phyloP scores from a whole-genome alignment of 768 basidiomycete genomes.

The Amanita thiersii region DNA sequence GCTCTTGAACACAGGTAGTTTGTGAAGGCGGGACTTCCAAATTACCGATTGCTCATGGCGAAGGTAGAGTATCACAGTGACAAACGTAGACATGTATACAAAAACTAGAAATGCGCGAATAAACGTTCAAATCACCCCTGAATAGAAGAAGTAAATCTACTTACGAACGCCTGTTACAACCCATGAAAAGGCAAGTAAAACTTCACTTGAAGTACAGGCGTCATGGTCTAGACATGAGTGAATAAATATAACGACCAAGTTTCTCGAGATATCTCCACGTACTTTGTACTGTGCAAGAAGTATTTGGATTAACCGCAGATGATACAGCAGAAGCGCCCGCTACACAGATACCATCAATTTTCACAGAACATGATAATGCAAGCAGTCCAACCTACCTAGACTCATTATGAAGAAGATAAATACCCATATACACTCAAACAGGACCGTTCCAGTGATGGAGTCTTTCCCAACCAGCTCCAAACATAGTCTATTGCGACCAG shows the following conservation, averaged over 20 bases:
- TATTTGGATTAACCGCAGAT: conserved; percentile 28
- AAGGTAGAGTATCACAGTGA: conserved; percentile 31
- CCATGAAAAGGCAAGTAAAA: conserved; percentile 49
- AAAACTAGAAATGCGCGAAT: conserved; percentile 34
- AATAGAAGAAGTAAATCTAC: conserved; percentile 13
- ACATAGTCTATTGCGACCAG: conserved; percentile 33
- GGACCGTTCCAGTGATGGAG: conserved; percentile 50
- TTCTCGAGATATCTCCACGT: background rate
- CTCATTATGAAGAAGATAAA: conserved; percentile 48
- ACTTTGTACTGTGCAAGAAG: conserved; percentile 22
- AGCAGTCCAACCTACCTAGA: conserved; percentile 37
- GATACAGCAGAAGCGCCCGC: conserved; percentile 46
- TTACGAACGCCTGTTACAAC: conserved; percentile 26
- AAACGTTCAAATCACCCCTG: conserved; percentile 1
- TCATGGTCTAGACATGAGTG: conserved; percentile 11
- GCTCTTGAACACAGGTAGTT: conserved; percentile 27
- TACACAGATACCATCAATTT: conserved; percentile 16
- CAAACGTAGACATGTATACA: conserved; percentile 42
- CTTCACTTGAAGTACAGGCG: conserved; percentile 43
- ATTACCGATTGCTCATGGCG: conserved; percentile 36
- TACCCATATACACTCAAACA: conserved; percentile 66
- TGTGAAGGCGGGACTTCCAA: conserved; percentile 43
- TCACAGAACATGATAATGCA: background rate
- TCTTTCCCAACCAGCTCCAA: conserved; percentile 46
- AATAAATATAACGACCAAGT: background rate